A percentile compares a stretch with the other conserved stretches of the same genome.
phyloP scores from a whole-genome alignment of 805 yeast species.

The Zygosaccharomyces kombuchaensis region DNA sequence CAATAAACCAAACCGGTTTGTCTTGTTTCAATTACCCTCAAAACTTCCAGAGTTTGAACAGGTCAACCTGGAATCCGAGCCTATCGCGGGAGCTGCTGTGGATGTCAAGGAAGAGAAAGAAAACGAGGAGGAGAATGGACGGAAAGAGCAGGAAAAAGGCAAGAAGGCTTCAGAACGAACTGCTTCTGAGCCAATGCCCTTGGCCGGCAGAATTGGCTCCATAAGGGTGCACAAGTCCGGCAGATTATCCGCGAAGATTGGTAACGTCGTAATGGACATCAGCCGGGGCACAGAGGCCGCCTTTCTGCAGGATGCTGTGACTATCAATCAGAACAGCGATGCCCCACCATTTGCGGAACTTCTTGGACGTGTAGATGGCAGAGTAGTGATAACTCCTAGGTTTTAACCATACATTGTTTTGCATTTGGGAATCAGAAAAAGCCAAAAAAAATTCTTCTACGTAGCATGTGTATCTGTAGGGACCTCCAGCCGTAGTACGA shows the following conservation, averaged over 20 bases:
- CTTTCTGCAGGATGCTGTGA: constrained; percentile 69
- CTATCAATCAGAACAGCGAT: constrained; percentile 44
- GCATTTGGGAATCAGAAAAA: background rate
- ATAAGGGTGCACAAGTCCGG: constrained; percentile 82
- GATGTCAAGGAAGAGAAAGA: constrained; percentile 16
- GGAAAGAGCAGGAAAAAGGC: constrained; percentile 12
- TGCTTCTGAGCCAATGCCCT: constrained; percentile 7
- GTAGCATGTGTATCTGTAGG: background rate
- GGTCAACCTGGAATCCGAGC: constrained; percentile 8
- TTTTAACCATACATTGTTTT: constrained; percentile 17
- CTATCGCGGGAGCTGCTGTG: constrained; percentile 7
- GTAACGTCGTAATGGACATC: constrained; percentile 64
- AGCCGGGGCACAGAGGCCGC: constrained; percentile 64
- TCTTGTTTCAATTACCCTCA: constrained; percentile 40
- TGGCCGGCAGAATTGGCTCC: constrained; percentile 63
- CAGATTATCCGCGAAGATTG: constrained; percentile 67
- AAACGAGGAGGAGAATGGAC: constrained; percentile 9
- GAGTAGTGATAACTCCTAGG: constrained; percentile 57
- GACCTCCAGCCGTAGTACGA: background rate
- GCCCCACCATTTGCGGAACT: constrained; percentile 39
- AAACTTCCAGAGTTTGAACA: constrained; percentile 36
- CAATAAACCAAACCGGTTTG: constrained; percentile 33
- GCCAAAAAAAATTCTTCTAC: background rate
- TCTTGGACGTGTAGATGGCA: constrained; percentile 53
- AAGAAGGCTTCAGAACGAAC: constrained; percentile 8